Evolutionary conservation across 1,284 basidiomycete genomes (phyloP).

Genomic region (Singerocomus rubriflavus): DNA sequence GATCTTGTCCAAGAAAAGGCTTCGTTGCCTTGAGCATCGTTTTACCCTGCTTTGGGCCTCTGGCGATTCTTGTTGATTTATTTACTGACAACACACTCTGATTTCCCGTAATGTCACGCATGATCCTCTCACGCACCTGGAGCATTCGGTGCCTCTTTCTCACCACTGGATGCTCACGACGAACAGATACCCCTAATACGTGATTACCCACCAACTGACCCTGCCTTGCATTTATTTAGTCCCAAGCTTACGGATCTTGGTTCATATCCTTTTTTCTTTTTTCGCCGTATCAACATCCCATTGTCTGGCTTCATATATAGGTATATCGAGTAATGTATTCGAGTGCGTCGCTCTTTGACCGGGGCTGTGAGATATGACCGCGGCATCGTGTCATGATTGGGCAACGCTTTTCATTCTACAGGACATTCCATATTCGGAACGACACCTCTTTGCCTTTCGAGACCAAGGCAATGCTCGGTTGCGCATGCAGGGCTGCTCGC

Average conservation of each 20-base stretch:
- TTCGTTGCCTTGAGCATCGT: conserved; percentile 27
- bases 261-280: conserved; percentile 20
- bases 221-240: conserved; percentile 14
- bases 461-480: conserved; percentile 19
- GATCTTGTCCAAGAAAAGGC: conserved; percentile 48
- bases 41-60: conserved; percentile 15
- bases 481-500: conserved; percentile 9
- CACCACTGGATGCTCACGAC: conserved; percentile 14
- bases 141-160: conserved; percentile 10
- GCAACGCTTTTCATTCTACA: conserved; percentile 21
- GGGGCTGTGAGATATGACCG: conserved; percentile 14
- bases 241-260: conserved; percentile 13
- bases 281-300: conserved; percentile 6
- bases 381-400: conserved; percentile 11
- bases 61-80: conserved; percentile 19
- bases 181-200: conserved; percentile 34
- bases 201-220: conserved; percentile 29
- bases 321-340: conserved; percentile 17
- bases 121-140: conserved; percentile 20
- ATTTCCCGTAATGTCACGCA: conserved; percentile 27
- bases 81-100: conserved; percentile 19
- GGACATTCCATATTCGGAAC: conserved; percentile 32
- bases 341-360: conserved; percentile 4
- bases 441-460: conserved; percentile 2
- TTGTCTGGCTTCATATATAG: conserved; percentile 7